These are phyloP conservation scores for Yamagishiella unicocca DNA, from an alignment of 139 green algal species.

Conservation along the genomic window DNA sequence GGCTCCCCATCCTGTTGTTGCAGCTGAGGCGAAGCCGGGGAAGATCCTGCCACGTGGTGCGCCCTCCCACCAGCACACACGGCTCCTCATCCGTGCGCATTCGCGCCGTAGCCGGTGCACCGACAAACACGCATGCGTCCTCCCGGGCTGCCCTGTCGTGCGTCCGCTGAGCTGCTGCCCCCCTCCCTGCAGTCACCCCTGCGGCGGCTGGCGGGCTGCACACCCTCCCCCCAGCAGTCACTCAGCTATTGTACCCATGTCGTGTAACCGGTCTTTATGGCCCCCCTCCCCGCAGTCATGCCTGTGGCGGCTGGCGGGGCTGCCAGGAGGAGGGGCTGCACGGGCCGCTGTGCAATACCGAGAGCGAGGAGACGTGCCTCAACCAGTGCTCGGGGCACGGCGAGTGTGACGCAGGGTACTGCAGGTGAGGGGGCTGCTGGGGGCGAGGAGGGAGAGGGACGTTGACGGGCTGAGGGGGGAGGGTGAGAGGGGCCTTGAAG, in stretches of 20 bases:
- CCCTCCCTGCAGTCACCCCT: not conserved
- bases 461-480: not conserved
- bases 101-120: too few relatives aligned
- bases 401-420: slow-evolving; percentile 50
- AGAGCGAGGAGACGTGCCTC: slow-evolving; percentile 64
- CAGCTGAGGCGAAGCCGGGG: too few relatives aligned
- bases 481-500: not conserved
- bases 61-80: too few relatives aligned
- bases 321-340: slow-evolving; percentile 29
- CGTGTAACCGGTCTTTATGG: too few relatives aligned
- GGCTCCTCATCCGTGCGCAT: too few relatives aligned
- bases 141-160: not conserved
- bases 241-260: too few relatives aligned
- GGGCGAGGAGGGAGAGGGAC: too few relatives aligned
- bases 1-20: too few relatives aligned
- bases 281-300: not conserved
- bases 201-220: slow-evolving; percentile 13
- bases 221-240: too few relatives aligned
- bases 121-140: too few relatives aligned
- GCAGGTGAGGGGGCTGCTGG: slow-evolving; percentile 7
- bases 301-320: slow-evolving; percentile 6
- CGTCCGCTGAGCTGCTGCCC: too few relatives aligned
- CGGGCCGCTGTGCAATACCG: not conserved
- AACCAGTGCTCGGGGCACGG: slow-evolving; percentile 74
- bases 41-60: too few relatives aligned